A percentile compares a stretch with the other conserved stretches of the same genome.
Conservation (phyloP, 176 grass and related monocot species). For the Saccharum spontaneum region DNA sequence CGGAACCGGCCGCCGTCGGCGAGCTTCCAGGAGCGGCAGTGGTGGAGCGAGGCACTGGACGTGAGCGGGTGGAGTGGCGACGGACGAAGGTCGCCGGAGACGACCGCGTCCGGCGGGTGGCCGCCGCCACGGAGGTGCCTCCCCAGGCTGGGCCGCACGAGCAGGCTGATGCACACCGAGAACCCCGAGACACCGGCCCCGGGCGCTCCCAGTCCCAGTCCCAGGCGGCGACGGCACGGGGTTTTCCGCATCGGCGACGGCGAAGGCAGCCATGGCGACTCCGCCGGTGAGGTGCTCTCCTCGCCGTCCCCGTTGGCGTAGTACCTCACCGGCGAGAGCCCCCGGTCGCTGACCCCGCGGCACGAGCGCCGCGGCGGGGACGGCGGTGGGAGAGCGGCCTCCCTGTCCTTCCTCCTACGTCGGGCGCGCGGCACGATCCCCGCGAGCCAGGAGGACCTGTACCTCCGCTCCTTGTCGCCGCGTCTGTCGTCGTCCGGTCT, state of each 20-base stretch:
- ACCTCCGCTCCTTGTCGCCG: conserved; percentile 1
- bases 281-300: conserved; percentile 28
- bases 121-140: conserved; percentile 47
- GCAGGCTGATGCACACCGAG: conserved; percentile 76
- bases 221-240: conserved; percentile 20
- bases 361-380: conserved; percentile 32
- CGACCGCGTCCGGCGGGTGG: conserved; percentile 1
- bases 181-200: conserved; percentile 55
- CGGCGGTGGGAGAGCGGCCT: neutral
- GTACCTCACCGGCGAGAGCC: conserved; percentile 49
- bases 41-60: conserved; percentile 40
- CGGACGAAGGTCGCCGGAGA: conserved; percentile 55
- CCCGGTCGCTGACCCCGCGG: conserved; percentile 38
- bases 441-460: conserved; percentile 59
- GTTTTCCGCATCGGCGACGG: conserved; percentile 56
- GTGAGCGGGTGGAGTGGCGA: conserved; percentile 55
- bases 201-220: neutral
- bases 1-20: conserved; percentile 69
- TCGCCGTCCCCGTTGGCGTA: neutral
- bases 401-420: conserved; percentile 23
- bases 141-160: conserved; percentile 48
- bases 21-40: conserved; percentile 81
- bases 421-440: conserved; percentile 40
- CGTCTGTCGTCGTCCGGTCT: conserved; percentile 7
- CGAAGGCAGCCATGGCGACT: conserved; percentile 50